Base-by-base conservation (phyloP, 768 basidiomycete genomes). In the Xerocomellus amylosporus region DNA sequence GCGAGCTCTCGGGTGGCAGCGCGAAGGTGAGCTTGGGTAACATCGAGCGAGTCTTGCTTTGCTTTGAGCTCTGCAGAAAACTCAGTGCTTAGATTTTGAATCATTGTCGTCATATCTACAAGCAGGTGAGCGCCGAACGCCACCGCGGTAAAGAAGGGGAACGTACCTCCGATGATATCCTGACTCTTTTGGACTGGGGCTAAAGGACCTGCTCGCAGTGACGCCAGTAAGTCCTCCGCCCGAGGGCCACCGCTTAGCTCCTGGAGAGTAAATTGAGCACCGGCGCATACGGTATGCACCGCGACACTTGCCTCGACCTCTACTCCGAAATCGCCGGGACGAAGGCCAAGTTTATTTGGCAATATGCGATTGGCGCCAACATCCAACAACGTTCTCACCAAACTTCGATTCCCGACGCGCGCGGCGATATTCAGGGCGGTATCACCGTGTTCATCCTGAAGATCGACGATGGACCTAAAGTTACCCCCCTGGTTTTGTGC, bases 361-460 rank as follows among this genome's bases (percentile, higher is more conserved):
- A 91, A 76, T 63, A 84, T 80, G 60, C 88, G 84, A 71, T 98
- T 96, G 6, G 96, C 97, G 13, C 93, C 94, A 8, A 93, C 90
- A 64, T 97, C 95, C 55, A 99, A 63, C 61, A 98, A 71, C 4
- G 92, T 87, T 63, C 88, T 78, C 14, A 98, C 93, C 55, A 98
- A 69, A 56, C 87, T 86, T 57, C 88, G 78, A 69, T 93, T 97
- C 2, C 97, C 97, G 1, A 98, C 88, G 52, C 96, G 75, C 1
- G 96, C 95, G 14, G 96, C 93, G 62, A 98, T 90, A 73, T 97
- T 97, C 64, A 99, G 71, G 8, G 93, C 93, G 0, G 96, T 98
- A 67, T 99, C 97, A 0, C 96, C 97, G 68, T 98, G 88, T 60
- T 90, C 85, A 65, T 99, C 97, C 71, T 93, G 91, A 39, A 96